phyloP scores from a whole-genome alignment of 225 moss, liverwort and hornwort species.

The Bryum argenteum region DNA sequence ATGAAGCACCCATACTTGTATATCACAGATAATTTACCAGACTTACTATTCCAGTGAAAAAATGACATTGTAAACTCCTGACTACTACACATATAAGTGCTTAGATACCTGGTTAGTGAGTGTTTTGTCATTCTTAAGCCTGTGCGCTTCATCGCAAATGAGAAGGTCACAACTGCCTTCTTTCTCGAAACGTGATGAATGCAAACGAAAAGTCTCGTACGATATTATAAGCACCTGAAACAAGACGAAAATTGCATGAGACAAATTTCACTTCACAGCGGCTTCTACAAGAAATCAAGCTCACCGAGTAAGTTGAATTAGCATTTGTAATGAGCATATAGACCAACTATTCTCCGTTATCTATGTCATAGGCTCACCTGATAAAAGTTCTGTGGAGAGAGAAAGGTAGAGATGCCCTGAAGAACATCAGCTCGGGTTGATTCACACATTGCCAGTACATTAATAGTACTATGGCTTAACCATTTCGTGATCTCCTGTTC shows the following conservation, averaged over 20 bases:
- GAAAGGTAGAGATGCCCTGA: slow-evolving; percentile 79
- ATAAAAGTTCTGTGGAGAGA: slow-evolving; percentile 79
- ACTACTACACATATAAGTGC: neutral
- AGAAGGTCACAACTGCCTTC: slow-evolving; percentile 97
- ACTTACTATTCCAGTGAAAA: neutral
- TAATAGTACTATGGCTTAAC: slow-evolving; percentile 73
- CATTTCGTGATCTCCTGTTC: slow-evolving; percentile 95
- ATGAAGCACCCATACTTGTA: slow-evolving; percentile 1
- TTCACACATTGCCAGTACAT: slow-evolving; percentile 91
- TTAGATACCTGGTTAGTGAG: slow-evolving; percentile 83
- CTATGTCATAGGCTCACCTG: slow-evolving; percentile 48
- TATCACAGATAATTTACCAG: neutral
- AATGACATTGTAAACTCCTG: neutral
- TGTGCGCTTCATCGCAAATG: slow-evolving; percentile 97
- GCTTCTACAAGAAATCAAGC: neutral
- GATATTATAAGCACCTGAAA: slow-evolving; percentile 91
- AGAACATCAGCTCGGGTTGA: slow-evolving; percentile 88
- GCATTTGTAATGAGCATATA: neutral
- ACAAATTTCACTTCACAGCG: neutral
- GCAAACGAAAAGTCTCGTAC: slow-evolving; percentile 95
- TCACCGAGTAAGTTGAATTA: neutral
- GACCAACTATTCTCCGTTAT: neutral
- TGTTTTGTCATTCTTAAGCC: slow-evolving; percentile 96
- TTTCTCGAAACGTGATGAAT: slow-evolving; percentile 80
- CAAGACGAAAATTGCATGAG: slow-evolving; percentile 17